Base-by-base conservation (phyloP, 1,139 yeast genomes). In the Scheffersomyces cryptocercus region DNA sequence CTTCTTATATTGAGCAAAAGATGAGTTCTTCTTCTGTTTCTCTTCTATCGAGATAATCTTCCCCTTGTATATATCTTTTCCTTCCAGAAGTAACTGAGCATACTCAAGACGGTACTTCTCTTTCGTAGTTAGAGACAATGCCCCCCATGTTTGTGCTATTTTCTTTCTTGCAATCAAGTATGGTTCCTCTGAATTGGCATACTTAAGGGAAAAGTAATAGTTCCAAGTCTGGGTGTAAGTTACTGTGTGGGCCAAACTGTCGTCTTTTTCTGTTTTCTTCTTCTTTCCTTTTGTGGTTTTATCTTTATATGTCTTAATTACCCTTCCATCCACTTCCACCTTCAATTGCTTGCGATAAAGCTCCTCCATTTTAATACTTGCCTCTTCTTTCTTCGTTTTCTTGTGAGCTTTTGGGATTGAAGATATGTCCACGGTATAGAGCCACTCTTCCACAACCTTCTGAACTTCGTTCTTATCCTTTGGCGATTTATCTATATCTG, bases 221-320 rank as follows among this genome's bases (percentile, higher is more conserved):
- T 66, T 68, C 72, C 73, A 67, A 1, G 73, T 73, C 40, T 67
- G 62, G 12, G 61, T 63, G 47, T 58, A 56, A 9, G 65, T 61
- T 20, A 67, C 54, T 2, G 53, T 42, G 6, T 42, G 51, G 38
- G 41, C 28, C 5, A 40, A 26, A 5, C 46, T 29, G 35, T 26
- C 28, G 36, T 36, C 20, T 13, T 28, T 15, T 29, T 16, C 33
- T 35, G 24, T 38, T 28, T 8, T 28, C 35, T 10, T 10, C 34
- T 14, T 16, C 32, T 28, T 38, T 16, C 32, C 29, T 12, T 26
- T 30, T 3, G 39, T 10, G n/a, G 35, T 10, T 11, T 35, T 36
- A 4, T 45, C 37, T 26, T 44, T 35, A 36, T 35, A 24, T 11
- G 43, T 28, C 28, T 38, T 3, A 24, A 28, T 12, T 44, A 45